Base-by-base conservation (phyloP, 441 rosid species). In the Pelargonium myrrhifolium region DNA sequence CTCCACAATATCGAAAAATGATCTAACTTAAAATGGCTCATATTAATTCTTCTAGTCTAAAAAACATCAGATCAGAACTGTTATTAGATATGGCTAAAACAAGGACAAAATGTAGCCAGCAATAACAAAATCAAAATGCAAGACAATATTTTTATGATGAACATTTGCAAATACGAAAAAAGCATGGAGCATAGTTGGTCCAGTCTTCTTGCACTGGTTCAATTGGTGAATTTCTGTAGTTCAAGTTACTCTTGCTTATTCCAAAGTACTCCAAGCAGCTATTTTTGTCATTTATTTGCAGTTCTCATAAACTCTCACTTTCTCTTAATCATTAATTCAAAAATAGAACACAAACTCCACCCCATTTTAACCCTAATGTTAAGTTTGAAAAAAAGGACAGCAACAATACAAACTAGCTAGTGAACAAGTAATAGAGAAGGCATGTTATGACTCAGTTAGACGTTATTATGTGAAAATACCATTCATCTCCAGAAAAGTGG, bases 401-500 rank as follows among this genome's bases (percentile, higher is more conserved):
- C 42, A 39, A 39, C 42, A 17, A 42, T 42, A 42, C 4, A 42
- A 40, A 64, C 67, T 6, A 40, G 20, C 51, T 5, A 53, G 62
- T 28, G 10, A 51, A 49, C 62, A 56, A 4, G 67, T 31, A 65
- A 58, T 3, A 63, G 15, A 55, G 42, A 58, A 62, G 6, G 22
- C 65, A 35, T 62, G 47, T 15, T 35, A 62, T 62, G 24, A 35
- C n/a, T 62, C 45, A 15, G 47, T 21, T 37, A 62, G 65, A 62
- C 17, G 65, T 62, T 37, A 62, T 11, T 35, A n/a, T 9, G 14
- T 21, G 20, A 31, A 45, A 67, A 61, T 87, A 96, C 99, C 99
- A 78, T 89, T 84, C 71, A 66, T 81, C 82, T 93, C 99, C 77
- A 96, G 79, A 76, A 93, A 93, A 69, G 37, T 70, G 17, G 96